phyloP scores from a whole-genome alignment of 2,329 filamentous ascomycete species.

The Colletotrichum sp. region DNA sequence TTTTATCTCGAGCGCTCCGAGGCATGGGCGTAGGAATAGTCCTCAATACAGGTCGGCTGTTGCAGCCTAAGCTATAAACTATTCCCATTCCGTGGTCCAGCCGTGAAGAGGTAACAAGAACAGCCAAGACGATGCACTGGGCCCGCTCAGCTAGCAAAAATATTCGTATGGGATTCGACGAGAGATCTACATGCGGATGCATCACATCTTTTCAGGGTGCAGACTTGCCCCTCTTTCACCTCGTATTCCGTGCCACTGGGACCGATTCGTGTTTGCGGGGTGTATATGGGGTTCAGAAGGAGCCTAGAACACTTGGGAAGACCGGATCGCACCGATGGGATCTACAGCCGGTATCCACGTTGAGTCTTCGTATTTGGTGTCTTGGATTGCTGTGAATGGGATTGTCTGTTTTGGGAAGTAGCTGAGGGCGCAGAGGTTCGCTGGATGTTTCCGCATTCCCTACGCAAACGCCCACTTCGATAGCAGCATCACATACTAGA shows the following conservation, averaged over 20 bases:
- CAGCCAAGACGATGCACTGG: neutral
- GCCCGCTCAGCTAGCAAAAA: neutral
- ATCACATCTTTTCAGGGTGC: neutral
- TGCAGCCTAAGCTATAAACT: neutral
- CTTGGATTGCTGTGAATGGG: neutral
- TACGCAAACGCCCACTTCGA: neutral
- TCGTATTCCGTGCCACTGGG: neutral
- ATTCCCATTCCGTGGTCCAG: neutral
- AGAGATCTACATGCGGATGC: neutral
- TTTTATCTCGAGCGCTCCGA: constrained; percentile 15
- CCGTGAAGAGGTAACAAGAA: neutral
- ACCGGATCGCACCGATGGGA: neutral
- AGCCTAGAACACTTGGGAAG: neutral
- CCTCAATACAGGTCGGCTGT: constrained; percentile 18
- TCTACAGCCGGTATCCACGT: neutral
- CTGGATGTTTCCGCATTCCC: neutral
- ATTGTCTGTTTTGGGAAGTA: neutral
- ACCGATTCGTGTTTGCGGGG: constrained; percentile 17
- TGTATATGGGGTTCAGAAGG: neutral
- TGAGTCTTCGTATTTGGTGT: neutral
- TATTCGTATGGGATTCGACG: neutral
- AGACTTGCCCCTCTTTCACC: neutral
- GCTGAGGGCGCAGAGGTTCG: neutral
- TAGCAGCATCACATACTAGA: neutral
- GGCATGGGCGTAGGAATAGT: constrained; percentile 12